These are phyloP conservation scores for Juglanconis oblonga DNA, from an alignment of 2,329 filamentous ascomycete species.

Conservation along the genomic window DNA sequence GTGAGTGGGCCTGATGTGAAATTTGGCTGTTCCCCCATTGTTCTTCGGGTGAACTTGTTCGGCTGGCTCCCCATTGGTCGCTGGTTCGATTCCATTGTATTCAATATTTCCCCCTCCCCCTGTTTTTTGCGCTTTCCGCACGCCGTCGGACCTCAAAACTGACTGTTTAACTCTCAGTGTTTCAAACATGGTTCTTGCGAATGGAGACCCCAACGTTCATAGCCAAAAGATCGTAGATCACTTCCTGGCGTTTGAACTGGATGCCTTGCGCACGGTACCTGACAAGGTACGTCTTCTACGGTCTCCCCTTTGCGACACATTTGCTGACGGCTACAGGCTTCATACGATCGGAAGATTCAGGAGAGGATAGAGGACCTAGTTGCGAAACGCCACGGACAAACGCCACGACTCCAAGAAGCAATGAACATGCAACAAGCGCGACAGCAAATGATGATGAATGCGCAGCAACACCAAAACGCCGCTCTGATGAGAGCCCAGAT, in stretches of 20 bases:
- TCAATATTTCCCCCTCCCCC: neutral
- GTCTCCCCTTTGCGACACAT: neutral
- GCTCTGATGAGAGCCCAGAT: slow-evolving; percentile 47
- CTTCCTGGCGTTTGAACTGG: slow-evolving; percentile 47
- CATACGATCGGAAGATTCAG: slow-evolving; percentile 48
- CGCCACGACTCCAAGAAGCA: slow-evolving; percentile 46
- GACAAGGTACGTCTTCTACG: slow-evolving; percentile 42
- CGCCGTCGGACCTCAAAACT: neutral
- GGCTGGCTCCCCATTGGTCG: neutral
- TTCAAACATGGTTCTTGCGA: slow-evolving; percentile 47
- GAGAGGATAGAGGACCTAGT: slow-evolving; percentile 47
- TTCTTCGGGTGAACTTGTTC: neutral
- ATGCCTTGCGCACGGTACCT: slow-evolving; percentile 41
- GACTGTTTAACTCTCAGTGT: slow-evolving; percentile 36
- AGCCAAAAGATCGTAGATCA: slow-evolving; percentile 35
- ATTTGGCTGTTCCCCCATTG: neutral
- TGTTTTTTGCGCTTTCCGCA: neutral
- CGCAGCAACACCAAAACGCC: slow-evolving; percentile 33
- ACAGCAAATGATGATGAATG: slow-evolving; percentile 17
- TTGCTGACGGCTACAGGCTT: slow-evolving; percentile 36
- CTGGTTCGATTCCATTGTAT: neutral
- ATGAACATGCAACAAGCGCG: slow-evolving; percentile 34
- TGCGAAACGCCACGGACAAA: slow-evolving; percentile 48
- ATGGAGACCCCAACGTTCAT: slow-evolving; percentile 29
- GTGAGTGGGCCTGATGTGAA: slow-evolving; percentile 26